Percentiles rank a stretch among this genome's conserved stretches.
phyloP scores from a whole-genome alignment of 2,329 filamentous ascomycete genomes.

The Talaromyces sp. region DNA sequence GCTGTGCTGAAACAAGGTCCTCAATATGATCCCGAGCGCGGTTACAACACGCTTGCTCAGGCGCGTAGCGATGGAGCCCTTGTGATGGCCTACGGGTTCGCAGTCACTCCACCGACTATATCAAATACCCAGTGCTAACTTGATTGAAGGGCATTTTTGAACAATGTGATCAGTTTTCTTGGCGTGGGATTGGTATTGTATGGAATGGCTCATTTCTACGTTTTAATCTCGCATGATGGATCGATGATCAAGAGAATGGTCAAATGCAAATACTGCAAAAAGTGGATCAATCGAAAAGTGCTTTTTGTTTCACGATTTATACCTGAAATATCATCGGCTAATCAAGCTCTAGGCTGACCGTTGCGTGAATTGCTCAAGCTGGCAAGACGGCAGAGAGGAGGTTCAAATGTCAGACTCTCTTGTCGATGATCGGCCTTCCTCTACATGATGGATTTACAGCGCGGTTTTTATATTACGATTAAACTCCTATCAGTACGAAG shows the following conservation, averaged over 20 bases:
- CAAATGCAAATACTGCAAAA: conserved; percentile 10
- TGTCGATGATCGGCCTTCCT: not conserved
- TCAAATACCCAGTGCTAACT: not conserved
- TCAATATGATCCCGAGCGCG: conserved; percentile 46
- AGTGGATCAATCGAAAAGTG: conserved; percentile 8
- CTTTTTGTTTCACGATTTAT: not conserved
- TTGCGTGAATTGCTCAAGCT: conserved; percentile 3
- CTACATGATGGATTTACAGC: not conserved
- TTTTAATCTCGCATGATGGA: conserved; percentile 8
- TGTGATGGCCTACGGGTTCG: conserved; percentile 64
- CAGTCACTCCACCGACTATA: conserved; percentile 5
- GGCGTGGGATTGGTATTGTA: conserved; percentile 8
- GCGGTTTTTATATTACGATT: not conserved
- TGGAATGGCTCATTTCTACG: conserved; percentile 6
- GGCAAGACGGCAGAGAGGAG: conserved; percentile 31
- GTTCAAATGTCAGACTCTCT: conserved; percentile 48
- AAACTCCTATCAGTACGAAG: not conserved
- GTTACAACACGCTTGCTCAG: conserved; percentile 64
- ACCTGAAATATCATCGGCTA: not conserved
- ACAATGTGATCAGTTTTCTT: conserved; percentile 6
- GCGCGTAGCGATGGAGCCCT: conserved; percentile 66
- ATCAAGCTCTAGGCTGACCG: conserved; percentile 1
- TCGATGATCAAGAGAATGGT: conserved; percentile 10
- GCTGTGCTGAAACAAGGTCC: conserved; percentile 57
- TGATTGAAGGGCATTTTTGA: conserved; percentile 5